Percentiles rank a stretch among this genome's conserved stretches.
Evolutionary conservation across 768 basidiomycete genomes (phyloP).

Genomic region (Mycena amicta): DNA sequence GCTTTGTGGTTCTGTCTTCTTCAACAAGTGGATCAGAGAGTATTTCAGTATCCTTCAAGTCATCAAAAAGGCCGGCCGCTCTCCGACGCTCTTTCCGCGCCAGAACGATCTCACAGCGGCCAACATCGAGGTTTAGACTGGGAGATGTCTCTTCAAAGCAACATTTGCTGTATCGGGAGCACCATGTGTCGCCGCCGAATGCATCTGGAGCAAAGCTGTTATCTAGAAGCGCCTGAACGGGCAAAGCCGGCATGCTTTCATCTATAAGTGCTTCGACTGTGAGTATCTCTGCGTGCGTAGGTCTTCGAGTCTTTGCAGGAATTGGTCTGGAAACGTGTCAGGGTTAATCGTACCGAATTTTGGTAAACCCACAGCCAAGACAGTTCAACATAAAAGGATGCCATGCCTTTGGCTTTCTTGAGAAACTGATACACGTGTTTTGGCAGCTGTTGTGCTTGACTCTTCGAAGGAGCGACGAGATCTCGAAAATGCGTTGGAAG

Average conservation of each 20-base stretch:
- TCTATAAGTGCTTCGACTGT: conserved; percentile 29
- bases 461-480: conserved; percentile 29
- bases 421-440: conserved; percentile 35
- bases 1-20: conserved; percentile 20
- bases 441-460: conserved; percentile 8
- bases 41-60: neutral
- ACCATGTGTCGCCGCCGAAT: conserved; percentile 16
- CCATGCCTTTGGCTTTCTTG: conserved; percentile 59
- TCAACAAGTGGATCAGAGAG: neutral
- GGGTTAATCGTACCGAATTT: conserved; percentile 3
- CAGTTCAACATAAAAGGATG: conserved; percentile 59
- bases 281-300: conserved; percentile 34
- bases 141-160: neutral
- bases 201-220: conserved; percentile 1
- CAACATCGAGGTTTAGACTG: conserved; percentile 6
- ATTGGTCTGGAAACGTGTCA: conserved; percentile 44
- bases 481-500: conserved; percentile 35
- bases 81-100: conserved; percentile 44
- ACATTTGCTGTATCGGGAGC: conserved; percentile 15
- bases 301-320: conserved; percentile 42
- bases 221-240: conserved; percentile 3
- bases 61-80: conserved; percentile 22
- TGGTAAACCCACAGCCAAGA: conserved; percentile 62
- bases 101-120: conserved; percentile 38
- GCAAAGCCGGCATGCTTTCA: neutral